Percentiles rank a stretch among this genome's conserved stretches.
These are phyloP conservation scores for Carex kokanica DNA, from an alignment of 176 grass and related monocot species.

Conservation along the genomic window DNA sequence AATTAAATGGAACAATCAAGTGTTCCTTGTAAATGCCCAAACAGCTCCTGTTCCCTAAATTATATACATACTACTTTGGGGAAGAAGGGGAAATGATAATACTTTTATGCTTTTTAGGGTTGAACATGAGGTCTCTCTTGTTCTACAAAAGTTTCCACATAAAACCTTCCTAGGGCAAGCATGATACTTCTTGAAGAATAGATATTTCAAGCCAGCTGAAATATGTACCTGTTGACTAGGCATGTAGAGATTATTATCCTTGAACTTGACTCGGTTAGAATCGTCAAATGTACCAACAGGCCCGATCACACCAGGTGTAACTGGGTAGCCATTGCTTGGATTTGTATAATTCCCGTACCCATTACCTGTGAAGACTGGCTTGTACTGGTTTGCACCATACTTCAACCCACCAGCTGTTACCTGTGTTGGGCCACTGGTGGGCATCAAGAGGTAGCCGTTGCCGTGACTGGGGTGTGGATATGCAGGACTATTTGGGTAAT, in stretches of 20 bases:
- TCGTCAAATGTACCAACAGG: conserved; percentile 25
- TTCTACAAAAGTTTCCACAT: background rate
- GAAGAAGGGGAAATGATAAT: background rate
- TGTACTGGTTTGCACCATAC: conserved; percentile 32
- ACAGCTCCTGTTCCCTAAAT: background rate
- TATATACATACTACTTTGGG: background rate
- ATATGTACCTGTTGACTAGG: conserved; percentile 29
- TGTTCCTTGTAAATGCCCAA: background rate
- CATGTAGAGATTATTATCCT: conserved; percentile 34
- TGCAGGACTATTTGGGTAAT: conserved; percentile 27
- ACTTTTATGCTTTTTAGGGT: background rate
- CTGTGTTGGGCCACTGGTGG: conserved; percentile 11
- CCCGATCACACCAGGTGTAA: conserved; percentile 16
- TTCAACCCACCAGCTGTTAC: conserved; percentile 29
- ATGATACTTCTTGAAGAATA: background rate
- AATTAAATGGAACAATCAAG: background rate
- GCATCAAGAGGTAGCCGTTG: conserved; percentile 27
- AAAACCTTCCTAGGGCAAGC: background rate
- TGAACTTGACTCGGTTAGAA: conserved; percentile 27
- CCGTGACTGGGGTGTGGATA: conserved; percentile 22
- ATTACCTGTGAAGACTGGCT: conserved; percentile 21
- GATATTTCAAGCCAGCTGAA: background rate
- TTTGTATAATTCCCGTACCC: conserved; percentile 31
- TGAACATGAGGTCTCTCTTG: background rate
- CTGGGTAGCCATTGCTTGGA: conserved; percentile 24